phyloP scores from a whole-genome alignment of 176 grass and related monocot species.

The Triticum timopheevii region DNA sequence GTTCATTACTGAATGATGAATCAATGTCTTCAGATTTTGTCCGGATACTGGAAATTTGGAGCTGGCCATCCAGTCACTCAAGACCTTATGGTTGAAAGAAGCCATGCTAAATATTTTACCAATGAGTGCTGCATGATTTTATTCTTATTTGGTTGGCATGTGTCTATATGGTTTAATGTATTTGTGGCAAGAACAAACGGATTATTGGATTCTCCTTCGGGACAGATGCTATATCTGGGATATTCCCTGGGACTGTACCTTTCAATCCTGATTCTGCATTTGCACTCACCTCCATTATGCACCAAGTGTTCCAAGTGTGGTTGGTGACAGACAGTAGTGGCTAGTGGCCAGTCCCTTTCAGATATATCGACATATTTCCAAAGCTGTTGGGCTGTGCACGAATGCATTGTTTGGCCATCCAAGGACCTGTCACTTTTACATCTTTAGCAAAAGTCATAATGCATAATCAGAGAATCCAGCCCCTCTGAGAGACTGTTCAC shows the following conservation, averaged over 20 bases:
- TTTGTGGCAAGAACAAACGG: background rate
- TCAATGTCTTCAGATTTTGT: background rate
- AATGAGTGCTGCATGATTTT: background rate
- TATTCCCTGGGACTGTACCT: constrained; percentile 15
- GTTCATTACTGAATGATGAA: constrained; percentile 1
- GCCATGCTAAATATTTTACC: background rate
- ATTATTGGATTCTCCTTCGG: constrained; percentile 27
- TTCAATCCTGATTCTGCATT: constrained; percentile 16
- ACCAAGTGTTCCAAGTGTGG: constrained; percentile 47
- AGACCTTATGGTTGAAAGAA: background rate
- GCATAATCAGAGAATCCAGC: background rate
- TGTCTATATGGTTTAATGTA: background rate
- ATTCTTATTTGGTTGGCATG: background rate
- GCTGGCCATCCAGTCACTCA: background rate
- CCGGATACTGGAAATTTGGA: background rate
- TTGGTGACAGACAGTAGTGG: constrained; percentile 27
- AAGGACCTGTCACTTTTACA: constrained; percentile 23
- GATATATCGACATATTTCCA: constrained; percentile 20
- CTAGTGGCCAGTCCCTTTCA: constrained; percentile 40
- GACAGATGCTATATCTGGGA: constrained; percentile 16
- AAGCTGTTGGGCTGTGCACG: background rate
- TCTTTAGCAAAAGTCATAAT: constrained; percentile 35
- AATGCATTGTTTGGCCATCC: constrained; percentile 21
- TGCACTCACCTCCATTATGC: constrained; percentile 28
- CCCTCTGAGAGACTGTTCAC: background rate